These are phyloP conservation scores for Coemansia sp. DNA, from an alignment of 192 early-diverging fungal genomes.

Conservation along the genomic window DNA sequence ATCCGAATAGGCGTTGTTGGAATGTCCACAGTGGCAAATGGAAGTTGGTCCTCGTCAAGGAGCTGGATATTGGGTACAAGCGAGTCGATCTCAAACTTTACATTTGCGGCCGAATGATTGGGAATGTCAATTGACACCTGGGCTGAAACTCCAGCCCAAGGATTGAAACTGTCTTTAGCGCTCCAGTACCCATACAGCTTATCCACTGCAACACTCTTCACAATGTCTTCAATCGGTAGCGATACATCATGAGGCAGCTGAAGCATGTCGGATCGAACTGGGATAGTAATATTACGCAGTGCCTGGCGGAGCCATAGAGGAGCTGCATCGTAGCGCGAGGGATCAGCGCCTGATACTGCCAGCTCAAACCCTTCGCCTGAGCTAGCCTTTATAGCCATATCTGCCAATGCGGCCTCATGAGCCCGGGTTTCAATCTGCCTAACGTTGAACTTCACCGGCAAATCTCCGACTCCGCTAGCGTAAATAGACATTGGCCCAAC, in stretches of 20 bases:
- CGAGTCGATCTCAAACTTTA: conserved; percentile 31
- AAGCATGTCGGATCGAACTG: conserved; percentile 7
- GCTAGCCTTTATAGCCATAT: conserved; percentile 9
- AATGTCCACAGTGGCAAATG: conserved; percentile 25
- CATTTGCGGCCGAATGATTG: conserved; percentile 21
- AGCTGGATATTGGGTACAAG: conserved; percentile 27
- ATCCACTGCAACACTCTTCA: conserved; percentile 24
- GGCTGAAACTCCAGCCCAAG: conserved; percentile 30
- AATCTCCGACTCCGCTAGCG: neutral
- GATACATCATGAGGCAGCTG: conserved; percentile 1
- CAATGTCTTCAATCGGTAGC: conserved; percentile 11
- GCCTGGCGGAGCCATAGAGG: conserved; percentile 37
- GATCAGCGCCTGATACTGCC: conserved; percentile 16
- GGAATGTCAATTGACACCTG: conserved; percentile 24
- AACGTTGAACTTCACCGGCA: conserved; percentile 16
- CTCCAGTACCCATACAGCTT: conserved; percentile 44
- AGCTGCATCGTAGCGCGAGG: conserved; percentile 9
- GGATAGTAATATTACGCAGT: conserved; percentile 9
- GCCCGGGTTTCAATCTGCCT: conserved; percentile 10
- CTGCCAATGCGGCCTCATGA: conserved; percentile 32
- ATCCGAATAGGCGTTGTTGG: conserved; percentile 12
- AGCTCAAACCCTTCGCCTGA: conserved; percentile 15
- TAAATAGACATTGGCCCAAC: conserved; percentile 19
- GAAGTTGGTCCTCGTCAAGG: conserved; percentile 15
- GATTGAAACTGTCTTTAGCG: conserved; percentile 32